These are phyloP conservation scores for Trypanosoma platydactyli DNA, from an alignment of 208 protist genomes.

Conservation along the genomic window DNA sequence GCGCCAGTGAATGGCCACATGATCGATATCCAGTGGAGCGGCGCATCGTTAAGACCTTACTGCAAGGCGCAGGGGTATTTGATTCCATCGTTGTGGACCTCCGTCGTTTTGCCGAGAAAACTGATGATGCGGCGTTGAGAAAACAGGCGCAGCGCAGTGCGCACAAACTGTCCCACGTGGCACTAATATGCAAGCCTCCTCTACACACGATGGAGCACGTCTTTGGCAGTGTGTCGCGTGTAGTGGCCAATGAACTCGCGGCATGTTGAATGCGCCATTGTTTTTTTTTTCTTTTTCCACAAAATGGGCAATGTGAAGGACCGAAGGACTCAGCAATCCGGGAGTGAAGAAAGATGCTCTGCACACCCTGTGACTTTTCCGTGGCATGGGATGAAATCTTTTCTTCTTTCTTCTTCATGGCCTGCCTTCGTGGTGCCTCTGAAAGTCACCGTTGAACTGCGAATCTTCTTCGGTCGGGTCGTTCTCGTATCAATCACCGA, in stretches of 20 bases:
- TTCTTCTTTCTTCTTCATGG: no score
- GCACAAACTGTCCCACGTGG: conserved; percentile 16
- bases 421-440: no score
- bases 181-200: conserved; percentile 17
- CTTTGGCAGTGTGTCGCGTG: conserved; percentile 20
- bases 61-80: conserved; percentile 14
- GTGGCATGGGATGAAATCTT: no score
- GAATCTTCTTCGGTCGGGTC: no score
- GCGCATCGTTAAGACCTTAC: conserved; percentile 7
- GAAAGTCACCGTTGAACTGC: no score
- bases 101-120: background rate
- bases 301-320: background rate
- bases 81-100: conserved; percentile 29
- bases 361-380: no score
- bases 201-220: background rate
- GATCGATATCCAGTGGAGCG: conserved; percentile 18
- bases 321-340: no score
- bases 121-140: background rate
- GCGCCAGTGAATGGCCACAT: conserved; percentile 11
- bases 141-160: background rate
- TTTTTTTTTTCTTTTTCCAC: background rate
- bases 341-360: no score
- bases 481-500: no score
- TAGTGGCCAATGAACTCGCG: conserved; percentile 1
- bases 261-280: conserved; percentile 2